Percentiles rank a stretch among this genome's conserved stretches.
Conservation (phyloP, 2,329 filamentous ascomycete species). For the Fusarium palustre region DNA sequence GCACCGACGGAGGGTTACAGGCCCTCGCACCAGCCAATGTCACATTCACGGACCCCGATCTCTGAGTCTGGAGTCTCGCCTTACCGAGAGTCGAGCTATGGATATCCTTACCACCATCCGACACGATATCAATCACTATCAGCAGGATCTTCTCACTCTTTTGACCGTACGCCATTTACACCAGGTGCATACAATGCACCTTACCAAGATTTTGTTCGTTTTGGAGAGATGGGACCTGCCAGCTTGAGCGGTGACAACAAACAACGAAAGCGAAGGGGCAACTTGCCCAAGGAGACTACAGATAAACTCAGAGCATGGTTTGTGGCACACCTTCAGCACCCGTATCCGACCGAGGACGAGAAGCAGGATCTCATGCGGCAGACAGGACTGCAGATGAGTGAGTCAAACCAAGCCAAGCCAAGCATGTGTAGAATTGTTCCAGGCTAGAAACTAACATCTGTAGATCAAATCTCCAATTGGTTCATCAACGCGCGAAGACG, state of each 20-base stretch:
- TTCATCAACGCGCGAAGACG: slow-evolving; percentile 82
- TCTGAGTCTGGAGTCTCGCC: slow-evolving; percentile 50
- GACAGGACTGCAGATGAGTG: slow-evolving; percentile 83
- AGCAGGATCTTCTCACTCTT: slow-evolving; percentile 56
- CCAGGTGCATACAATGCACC: slow-evolving; percentile 55
- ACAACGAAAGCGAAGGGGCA: slow-evolving; percentile 77
- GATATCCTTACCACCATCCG: slow-evolving; percentile 58
- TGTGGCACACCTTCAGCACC: slow-evolving; percentile 78
- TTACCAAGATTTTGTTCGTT: slow-evolving; percentile 59
- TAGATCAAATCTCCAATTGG: slow-evolving; percentile 82
- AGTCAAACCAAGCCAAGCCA: slow-evolving; percentile 52
- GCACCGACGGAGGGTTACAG: slow-evolving; percentile 54
- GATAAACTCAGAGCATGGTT: slow-evolving; percentile 87
- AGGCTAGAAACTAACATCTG: slow-evolving; percentile 22
- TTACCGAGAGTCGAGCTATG: slow-evolving; percentile 53
- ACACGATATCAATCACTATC: slow-evolving; percentile 61
- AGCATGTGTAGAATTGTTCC: not conserved
- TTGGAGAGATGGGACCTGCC: slow-evolving; percentile 56
- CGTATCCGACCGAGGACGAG: slow-evolving; percentile 89
- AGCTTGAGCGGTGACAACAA: slow-evolving; percentile 59
- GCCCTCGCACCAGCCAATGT: slow-evolving; percentile 44
- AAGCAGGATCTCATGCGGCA: slow-evolving; percentile 83
- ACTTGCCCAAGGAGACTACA: slow-evolving; percentile 90
- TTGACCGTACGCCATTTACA: slow-evolving; percentile 60
- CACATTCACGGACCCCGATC: slow-evolving; percentile 44